phyloP scores from a whole-genome alignment of 1,284 basidiomycete species.

The Cerioporus squamosus region DNA sequence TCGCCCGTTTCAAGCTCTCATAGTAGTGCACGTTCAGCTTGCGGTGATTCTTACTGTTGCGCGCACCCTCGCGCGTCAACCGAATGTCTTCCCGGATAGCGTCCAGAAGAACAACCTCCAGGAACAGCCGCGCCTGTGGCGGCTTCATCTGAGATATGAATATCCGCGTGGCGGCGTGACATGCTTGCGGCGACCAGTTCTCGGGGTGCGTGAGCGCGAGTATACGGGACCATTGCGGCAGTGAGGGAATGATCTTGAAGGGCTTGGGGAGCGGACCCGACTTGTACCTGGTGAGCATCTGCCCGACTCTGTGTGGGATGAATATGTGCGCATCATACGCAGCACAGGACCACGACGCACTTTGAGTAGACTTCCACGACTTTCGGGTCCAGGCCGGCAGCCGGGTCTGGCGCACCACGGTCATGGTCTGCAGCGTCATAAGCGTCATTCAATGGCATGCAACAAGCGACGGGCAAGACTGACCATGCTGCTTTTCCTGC shows the following conservation, averaged over 20 bases:
- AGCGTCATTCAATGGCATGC: not conserved
- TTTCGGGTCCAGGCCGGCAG: constrained; percentile 95
- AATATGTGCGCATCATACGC: not conserved
- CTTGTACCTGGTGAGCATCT: constrained; percentile 89
- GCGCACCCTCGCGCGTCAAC: constrained; percentile 45
- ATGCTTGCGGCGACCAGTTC: constrained; percentile 96
- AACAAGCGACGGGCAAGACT: constrained; percentile 6
- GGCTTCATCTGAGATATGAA: constrained; percentile 98
- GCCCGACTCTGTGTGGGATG: constrained; percentile 68
- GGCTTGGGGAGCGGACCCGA: constrained; percentile 96
- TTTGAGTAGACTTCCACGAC: constrained; percentile 96
- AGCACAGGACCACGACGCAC: constrained; percentile 48
- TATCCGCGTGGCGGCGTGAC: constrained; percentile 92
- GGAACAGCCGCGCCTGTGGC: constrained; percentile 91
- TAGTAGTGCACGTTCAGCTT: constrained; percentile 96
- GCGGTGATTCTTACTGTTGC: constrained; percentile 63
- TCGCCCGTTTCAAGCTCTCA: constrained; percentile 86
- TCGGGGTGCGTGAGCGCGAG: constrained; percentile 93
- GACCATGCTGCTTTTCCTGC: constrained; percentile 64
- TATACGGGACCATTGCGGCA: constrained; percentile 95
- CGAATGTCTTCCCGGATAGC: constrained; percentile 90
- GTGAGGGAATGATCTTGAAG: constrained; percentile 97
- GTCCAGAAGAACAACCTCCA: constrained; percentile 92
- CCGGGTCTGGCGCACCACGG: constrained; percentile 75
- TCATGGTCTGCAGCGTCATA: constrained; percentile 50